Conservation (phyloP, 2,329 filamentous ascomycete species). For the Berkeleyomyces rouxiae region DNA sequence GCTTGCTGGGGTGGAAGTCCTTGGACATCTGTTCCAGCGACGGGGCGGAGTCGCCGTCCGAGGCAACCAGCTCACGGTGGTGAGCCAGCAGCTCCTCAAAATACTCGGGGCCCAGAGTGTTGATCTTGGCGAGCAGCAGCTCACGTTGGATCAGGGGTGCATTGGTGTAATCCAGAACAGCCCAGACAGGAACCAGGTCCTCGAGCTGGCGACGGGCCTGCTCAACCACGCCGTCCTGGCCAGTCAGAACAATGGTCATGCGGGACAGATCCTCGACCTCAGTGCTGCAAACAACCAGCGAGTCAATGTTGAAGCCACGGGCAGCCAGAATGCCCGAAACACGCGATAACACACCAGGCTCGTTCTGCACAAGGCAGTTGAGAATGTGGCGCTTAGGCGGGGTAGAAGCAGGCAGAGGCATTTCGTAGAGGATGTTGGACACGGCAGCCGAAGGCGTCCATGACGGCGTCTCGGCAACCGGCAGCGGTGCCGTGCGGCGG, state of each 20-base stretch:
- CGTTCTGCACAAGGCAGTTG: constrained; percentile 97
- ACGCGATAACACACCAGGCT: constrained; percentile 90
- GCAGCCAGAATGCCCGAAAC: constrained; percentile 93
- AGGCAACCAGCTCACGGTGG: constrained; percentile 67
- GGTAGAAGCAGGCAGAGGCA: constrained; percentile 62
- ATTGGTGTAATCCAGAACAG: constrained; percentile 87
- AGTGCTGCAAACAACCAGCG: constrained; percentile 90
- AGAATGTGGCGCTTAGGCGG: constrained; percentile 90
- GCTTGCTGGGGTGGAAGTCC: constrained; percentile 80
- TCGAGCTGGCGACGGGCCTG: constrained; percentile 90
- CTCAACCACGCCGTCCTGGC: constrained; percentile 93
- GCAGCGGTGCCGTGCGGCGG: constrained; percentile 69
- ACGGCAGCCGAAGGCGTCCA: constrained; percentile 91
- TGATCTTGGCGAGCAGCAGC: constrained; percentile 87
- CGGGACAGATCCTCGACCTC: constrained; percentile 92
- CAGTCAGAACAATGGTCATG: constrained; percentile 96
- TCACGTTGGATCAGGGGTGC: constrained; percentile 91
- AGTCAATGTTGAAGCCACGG: constrained; percentile 98
- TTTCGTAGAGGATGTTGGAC: constrained; percentile 98
- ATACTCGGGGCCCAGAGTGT: constrained; percentile 91
- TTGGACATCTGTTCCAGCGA: constrained; percentile 32
- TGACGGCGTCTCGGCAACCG: constrained; percentile 57
- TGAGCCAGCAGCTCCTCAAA: constrained; percentile 94
- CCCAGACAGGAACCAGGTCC: constrained; percentile 95
- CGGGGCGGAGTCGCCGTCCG: constrained; percentile 24